Conservation (phyloP, 2,329 filamentous ascomycete species). For the Aureobasidium sp. region DNA sequence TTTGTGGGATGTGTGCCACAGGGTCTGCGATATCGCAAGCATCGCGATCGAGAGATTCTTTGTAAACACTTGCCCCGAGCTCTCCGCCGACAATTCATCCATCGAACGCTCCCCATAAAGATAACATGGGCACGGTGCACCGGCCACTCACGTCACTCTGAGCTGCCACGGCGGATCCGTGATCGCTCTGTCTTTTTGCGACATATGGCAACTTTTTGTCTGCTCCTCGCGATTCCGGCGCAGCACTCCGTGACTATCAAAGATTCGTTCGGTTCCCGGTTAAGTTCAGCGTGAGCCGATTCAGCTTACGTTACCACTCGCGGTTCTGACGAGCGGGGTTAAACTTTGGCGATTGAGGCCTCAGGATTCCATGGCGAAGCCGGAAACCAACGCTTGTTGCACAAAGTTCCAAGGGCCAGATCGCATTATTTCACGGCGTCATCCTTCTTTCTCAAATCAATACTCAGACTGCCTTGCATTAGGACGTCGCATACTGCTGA, state of each 20-base stretch:
- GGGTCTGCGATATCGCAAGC: not conserved
- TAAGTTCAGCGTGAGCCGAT: not conserved
- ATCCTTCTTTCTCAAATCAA: not conserved
- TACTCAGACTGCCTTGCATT: slow-evolving; percentile 1
- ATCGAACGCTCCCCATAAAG: slow-evolving; percentile 12
- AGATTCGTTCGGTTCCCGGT: slow-evolving; percentile 6
- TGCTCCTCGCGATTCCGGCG: not conserved
- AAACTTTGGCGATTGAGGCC: not conserved
- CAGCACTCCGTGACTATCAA: not conserved
- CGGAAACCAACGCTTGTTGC: not conserved
- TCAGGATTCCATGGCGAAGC: slow-evolving; percentile 6
- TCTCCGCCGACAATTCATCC: slow-evolving; percentile 11
- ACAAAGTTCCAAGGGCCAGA: not conserved
- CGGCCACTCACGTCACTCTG: slow-evolving; percentile 3
- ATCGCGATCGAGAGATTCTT: slow-evolving; percentile 12
- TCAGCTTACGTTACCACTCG: slow-evolving; percentile 1
- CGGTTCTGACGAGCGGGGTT: slow-evolving; percentile 3
- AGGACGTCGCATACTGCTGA: not conserved
- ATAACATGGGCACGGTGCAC: slow-evolving; percentile 7
- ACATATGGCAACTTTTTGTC: not conserved
- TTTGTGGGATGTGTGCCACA: not conserved
- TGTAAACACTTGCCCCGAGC: slow-evolving; percentile 12
- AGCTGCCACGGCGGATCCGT: not conserved
- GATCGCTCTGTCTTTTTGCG: not conserved
- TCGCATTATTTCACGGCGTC: not conserved